A percentile compares a stretch with the other conserved stretches of the same genome.
These are phyloP conservation scores for Artemisia argyi DNA, from an alignment of 129 eudicot genomes.

Conservation along the genomic window DNA sequence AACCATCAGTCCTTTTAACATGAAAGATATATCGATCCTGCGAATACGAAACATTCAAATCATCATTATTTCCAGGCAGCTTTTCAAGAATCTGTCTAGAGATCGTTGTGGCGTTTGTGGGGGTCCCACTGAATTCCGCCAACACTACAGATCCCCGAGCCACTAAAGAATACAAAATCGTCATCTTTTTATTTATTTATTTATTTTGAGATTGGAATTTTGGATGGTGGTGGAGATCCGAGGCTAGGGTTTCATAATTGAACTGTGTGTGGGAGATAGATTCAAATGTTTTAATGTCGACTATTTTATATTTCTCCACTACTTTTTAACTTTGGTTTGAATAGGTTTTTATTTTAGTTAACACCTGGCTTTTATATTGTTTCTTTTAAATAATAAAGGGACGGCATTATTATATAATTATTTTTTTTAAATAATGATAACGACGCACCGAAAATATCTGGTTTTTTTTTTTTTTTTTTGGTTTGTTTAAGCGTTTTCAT, in stretches of 20 bases:
- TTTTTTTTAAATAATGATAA: no score
- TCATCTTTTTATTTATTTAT: constrained; percentile 40
- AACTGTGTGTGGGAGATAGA: neutral
- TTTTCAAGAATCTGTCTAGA: constrained; percentile 77
- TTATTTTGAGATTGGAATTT: neutral
- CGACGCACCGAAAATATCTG: no score
- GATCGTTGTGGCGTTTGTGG: constrained; percentile 81
- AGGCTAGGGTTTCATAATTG: constrained; percentile 4
- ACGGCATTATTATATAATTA: no score
- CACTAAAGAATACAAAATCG: constrained; percentile 74
- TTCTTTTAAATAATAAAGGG: no score
- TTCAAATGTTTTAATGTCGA: no score
- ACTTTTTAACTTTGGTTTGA: no score
- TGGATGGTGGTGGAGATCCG: neutral
- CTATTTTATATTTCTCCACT: no score
- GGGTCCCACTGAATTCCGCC: constrained; percentile 71
- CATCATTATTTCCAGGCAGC: constrained; percentile 59
- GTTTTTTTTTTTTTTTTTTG: no score
- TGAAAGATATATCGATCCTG: constrained; percentile 93
- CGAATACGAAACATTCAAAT: constrained; percentile 81
- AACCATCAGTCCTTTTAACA: constrained; percentile 89
- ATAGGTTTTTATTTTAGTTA: no score
- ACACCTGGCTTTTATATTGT: no score
- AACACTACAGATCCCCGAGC: constrained; percentile 85
- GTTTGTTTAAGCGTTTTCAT: no score